A percentile compares a stretch with the other conserved stretches of the same genome.
Conservation (phyloP, 73 alveolate genomes). For the Tetrahymena malaccensis region DNA sequence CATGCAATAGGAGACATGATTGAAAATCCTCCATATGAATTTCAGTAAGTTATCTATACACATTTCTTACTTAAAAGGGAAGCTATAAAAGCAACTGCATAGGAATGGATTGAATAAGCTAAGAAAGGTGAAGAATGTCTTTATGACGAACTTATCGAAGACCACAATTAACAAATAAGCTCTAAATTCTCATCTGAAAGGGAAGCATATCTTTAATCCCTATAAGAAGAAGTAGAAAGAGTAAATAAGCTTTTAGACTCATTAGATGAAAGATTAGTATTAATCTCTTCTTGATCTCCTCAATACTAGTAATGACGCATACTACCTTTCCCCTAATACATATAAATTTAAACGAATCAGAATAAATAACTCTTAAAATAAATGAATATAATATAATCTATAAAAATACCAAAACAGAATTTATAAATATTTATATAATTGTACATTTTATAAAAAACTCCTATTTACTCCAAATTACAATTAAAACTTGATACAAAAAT, state of each 20-base stretch:
- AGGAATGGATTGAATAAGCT: constrained; percentile 60
- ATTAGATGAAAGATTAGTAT: not conserved
- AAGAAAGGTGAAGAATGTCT: constrained; percentile 14
- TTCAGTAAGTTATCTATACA: constrained; percentile 50
- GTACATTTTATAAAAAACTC: too few species aligned
- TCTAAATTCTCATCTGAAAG: not conserved
- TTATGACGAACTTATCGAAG: not conserved
- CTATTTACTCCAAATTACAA: too few species aligned
- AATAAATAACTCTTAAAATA: not conserved
- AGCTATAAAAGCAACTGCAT: constrained; percentile 50
- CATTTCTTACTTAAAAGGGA: constrained; percentile 61
- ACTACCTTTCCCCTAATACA: not conserved
- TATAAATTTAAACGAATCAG: not conserved
- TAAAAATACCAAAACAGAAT: too few species aligned
- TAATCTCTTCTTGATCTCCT: not conserved
- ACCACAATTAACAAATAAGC: not conserved
- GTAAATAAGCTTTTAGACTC: not conserved
- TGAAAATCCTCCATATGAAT: constrained; percentile 61
- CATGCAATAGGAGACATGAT: constrained; percentile 68
- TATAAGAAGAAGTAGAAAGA: not conserved
- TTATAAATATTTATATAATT: too few species aligned
- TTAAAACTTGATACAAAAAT: too few species aligned
- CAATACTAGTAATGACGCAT: not conserved
- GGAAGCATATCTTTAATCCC: not conserved
- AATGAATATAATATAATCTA: not conserved